phyloP scores from a whole-genome alignment of 805 yeast genomes.

The Wickerhamiella hasegawae region DNA sequence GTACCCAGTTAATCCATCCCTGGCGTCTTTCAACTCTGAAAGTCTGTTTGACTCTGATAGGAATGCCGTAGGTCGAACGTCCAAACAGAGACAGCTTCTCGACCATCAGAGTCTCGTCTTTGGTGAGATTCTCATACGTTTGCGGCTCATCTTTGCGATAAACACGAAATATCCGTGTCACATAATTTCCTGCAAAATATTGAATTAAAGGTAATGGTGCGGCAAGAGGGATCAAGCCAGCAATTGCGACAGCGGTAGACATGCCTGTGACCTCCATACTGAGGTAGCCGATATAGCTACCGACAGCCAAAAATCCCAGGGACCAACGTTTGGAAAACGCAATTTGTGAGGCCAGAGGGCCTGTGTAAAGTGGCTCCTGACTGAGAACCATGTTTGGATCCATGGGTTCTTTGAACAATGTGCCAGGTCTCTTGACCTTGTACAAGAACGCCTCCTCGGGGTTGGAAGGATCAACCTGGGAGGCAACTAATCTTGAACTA shows the following conservation, averaged over 20 bases:
- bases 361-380: constrained; percentile 44
- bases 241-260: constrained; percentile 30
- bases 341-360: constrained; percentile 46
- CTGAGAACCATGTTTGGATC: constrained; percentile 39
- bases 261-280: constrained; percentile 38
- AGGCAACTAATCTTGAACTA: constrained; percentile 1
- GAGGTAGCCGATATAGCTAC: constrained; percentile 46
- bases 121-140: constrained; percentile 41
- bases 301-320: constrained; percentile 43
- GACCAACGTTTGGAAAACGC: constrained; percentile 47
- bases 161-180: constrained; percentile 52
- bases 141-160: constrained; percentile 48
- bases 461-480: constrained; percentile 17
- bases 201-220: constrained; percentile 43
- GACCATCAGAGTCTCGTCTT: constrained; percentile 48
- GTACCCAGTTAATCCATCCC: constrained; percentile 36
- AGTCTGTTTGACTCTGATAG: constrained; percentile 36
- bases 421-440: constrained; percentile 27
- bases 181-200: constrained; percentile 47
- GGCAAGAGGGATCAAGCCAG: constrained; percentile 28
- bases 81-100: constrained; percentile 60
- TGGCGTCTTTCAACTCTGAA: constrained; percentile 21
- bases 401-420: constrained; percentile 29
- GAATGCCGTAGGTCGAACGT: constrained; percentile 42
- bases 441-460: constrained; percentile 28